Evolutionary conservation across 768 basidiomycete genomes (phyloP), one percentile per base, ranked within the genome.

Genomic region (Kwoniella sp.): DNA sequence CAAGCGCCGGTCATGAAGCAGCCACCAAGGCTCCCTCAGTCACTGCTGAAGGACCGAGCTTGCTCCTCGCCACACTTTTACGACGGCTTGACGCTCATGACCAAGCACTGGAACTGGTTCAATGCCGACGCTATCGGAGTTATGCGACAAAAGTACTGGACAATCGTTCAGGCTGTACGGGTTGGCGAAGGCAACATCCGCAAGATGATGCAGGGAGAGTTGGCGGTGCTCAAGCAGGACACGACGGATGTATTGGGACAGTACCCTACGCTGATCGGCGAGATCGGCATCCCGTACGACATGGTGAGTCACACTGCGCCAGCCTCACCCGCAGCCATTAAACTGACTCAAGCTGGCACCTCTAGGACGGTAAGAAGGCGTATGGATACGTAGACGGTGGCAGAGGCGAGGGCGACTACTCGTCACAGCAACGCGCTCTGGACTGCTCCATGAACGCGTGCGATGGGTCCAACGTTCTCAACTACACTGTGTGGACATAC

Each of bases 211-310:
- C 85, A 86, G 56, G 83, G 85, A 52, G 92, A 99, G 71, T 79
- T 99, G 19, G 84, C 79, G 15, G 80, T 87, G 43, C 76, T 96
- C 38, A 84, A 87, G 63, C 79, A 76, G 19, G 92, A 99, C 62
- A 81, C 84, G 0, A 72, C 75, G 26, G 83, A 84, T 41, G 78
- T 87, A 5, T 60, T 78, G 27, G 77, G 77, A 9, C 50, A 62
- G 1, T 95, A 86, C 64, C 93, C 93, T 0, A 92, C 88, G 0
- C 79, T 98, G 59, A 87, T 99, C 29, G 92, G 93, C 10, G 93
- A 99, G 77, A 93, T 96, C 44, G 71, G 73, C 3, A 62, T 65
- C n/a, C 73, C 73, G 5, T 74, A 67, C 46, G 67, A 71, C 46
- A 67, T 69, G 67, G 66, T 67, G 31, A 56, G 65, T 51, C n/a